These are phyloP conservation scores for Pyronema domesticum DNA, from an alignment of 495 filamentous ascomycete genomes.

Conservation along the genomic window DNA sequence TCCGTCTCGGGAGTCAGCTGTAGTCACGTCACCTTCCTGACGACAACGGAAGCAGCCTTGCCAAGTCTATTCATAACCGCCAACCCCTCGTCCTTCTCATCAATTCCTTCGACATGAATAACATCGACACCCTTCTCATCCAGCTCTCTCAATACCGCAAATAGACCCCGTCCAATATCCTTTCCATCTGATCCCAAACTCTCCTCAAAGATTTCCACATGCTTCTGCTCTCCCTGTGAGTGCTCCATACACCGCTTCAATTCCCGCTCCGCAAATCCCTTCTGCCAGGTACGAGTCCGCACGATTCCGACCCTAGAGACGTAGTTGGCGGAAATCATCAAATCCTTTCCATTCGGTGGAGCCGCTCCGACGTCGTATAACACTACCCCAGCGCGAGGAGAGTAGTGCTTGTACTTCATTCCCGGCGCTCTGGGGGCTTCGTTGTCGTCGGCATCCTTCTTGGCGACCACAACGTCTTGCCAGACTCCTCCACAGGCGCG, in stretches of 20 bases:
- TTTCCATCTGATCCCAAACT: conserved; percentile 48
- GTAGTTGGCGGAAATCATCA: conserved; percentile 9
- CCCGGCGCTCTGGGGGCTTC: conserved; percentile 66
- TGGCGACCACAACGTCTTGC: conserved; percentile 56
- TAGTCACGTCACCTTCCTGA: conserved; percentile 12
- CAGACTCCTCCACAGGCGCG: conserved; percentile 51
- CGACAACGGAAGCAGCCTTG: conserved; percentile 50
- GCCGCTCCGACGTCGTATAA: conserved; percentile 46
- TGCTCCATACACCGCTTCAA: conserved; percentile 13
- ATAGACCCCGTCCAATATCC: conserved; percentile 67
- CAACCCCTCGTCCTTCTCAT: conserved; percentile 63
- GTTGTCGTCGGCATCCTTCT: conserved; percentile 45
- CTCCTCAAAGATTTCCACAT: conserved; percentile 35
- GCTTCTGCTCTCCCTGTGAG: conserved; percentile 17
- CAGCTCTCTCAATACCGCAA: conserved; percentile 69
- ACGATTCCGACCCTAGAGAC: conserved; percentile 20
- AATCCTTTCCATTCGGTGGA: conserved; percentile 22
- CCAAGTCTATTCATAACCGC: conserved; percentile 91
- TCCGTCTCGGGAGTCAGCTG: background rate
- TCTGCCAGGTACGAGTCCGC: conserved; percentile 25
- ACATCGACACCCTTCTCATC: conserved; percentile 61
- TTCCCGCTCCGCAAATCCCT: conserved; percentile 26
- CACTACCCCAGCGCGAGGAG: conserved; percentile 71
- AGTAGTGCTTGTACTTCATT: conserved; percentile 99
- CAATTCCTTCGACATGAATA: conserved; percentile 87